A percentile compares a stretch with the other conserved stretches of the same genome.
These are phyloP conservation scores for Durusdinium trenchii DNA, from an alignment of 73 alveolate species.

Conservation along the genomic window DNA sequence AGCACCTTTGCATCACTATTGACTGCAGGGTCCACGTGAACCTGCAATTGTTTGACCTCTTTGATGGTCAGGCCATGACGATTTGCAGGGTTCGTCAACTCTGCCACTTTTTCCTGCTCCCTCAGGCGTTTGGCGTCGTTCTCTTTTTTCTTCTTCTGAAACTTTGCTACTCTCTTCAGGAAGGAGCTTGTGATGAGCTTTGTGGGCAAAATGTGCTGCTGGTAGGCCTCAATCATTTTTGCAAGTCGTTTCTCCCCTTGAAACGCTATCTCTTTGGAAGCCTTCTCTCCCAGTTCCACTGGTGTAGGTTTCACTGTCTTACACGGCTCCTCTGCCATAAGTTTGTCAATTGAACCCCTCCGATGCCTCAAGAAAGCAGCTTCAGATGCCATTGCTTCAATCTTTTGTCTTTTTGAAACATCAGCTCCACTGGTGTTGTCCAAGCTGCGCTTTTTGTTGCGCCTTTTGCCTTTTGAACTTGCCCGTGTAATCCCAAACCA, in stretches of 20 bases:
- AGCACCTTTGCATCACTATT: neutral
- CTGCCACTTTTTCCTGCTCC: neutral
- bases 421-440: neutral
- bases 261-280: neutral
- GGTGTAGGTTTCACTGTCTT: neutral
- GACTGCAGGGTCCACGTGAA: neutral
- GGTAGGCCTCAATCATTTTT: slow-evolving; percentile 1
- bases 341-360: neutral
- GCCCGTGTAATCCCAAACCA: slow-evolving; percentile 46
- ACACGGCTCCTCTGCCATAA: neutral
- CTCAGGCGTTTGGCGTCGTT: neutral
- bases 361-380: neutral
- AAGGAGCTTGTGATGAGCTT: neutral
- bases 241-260: neutral
- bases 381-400: neutral
- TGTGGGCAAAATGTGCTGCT: neutral
- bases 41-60: neutral
- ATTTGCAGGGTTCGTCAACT: neutral
- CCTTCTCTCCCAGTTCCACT: neutral
- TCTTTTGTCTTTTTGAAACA: neutral
- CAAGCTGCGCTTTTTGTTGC: neutral
- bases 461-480: neutral
- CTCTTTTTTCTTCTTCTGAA: slow-evolving; percentile 4
- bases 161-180: neutral
- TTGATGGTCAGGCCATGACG: neutral